These are phyloP conservation scores for Podila clonocystis DNA, from an alignment of 192 early-diverging fungal species.

Conservation along the genomic window DNA sequence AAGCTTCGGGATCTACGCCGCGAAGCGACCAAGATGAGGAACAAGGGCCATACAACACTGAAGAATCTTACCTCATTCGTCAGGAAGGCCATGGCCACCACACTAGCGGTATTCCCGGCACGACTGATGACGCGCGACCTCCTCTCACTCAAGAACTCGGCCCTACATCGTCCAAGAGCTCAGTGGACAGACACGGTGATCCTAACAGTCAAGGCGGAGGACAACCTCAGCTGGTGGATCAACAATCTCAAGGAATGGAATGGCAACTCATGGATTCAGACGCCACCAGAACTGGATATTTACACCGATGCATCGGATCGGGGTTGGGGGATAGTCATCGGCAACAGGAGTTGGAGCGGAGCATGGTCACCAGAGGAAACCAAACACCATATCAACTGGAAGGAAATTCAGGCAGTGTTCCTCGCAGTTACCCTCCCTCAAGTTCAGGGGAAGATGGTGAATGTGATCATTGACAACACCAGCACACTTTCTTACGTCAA, in stretches of 20 bases:
- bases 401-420: conserved; percentile 32
- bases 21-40: conserved; percentile 23
- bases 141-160: conserved; percentile 32
- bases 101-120: conserved; percentile 36
- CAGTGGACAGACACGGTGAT: conserved; percentile 10
- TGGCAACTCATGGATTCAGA: conserved; percentile 19
- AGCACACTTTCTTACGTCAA: conserved; percentile 34
- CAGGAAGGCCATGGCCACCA: conserved; percentile 27
- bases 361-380: conserved; percentile 16
- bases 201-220: not conserved
- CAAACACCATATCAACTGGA: conserved; percentile 39
- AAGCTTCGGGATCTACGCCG: conserved; percentile 37
- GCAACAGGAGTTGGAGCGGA: not conserved
- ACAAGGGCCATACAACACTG: conserved; percentile 8
- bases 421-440: conserved; percentile 7
- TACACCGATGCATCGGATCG: conserved; percentile 38
- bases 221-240: conserved; percentile 16
- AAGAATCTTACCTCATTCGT: conserved; percentile 31
- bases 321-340: conserved; percentile 32
- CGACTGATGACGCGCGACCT: conserved; percentile 32
- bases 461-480: conserved; percentile 23
- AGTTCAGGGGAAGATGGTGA: conserved; percentile 14
- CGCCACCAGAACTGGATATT: conserved; percentile 16
- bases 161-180: not conserved
- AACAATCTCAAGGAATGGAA: conserved; percentile 25